Evolutionary conservation across 345 rosid genomes (phyloP).

Genomic region (Aethionema arabicum): DNA sequence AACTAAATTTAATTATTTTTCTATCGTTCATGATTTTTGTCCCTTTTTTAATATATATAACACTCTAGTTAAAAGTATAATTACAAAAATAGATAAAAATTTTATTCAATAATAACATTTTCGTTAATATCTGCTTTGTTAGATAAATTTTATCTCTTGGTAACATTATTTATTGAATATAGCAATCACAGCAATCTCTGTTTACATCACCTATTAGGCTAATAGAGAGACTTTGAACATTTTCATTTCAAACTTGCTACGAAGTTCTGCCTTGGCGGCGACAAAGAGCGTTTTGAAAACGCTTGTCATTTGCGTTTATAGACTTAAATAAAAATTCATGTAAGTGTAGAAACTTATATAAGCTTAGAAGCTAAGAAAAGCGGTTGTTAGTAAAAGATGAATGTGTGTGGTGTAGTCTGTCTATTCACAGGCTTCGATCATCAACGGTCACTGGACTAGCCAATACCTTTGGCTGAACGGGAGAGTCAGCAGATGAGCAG

Average conservation of each 20-base stretch:
- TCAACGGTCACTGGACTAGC: conserved; percentile 18
- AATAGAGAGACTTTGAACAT: neutral
- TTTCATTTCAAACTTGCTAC: conserved; percentile 9
- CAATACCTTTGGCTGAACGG: conserved; percentile 27
- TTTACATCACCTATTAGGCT: neutral
- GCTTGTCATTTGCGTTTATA: conserved; percentile 14
- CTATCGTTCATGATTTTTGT: too few species aligned
- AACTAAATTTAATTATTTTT: too few species aligned
- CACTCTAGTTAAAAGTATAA: too few species aligned
- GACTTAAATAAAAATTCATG: conserved; percentile 11
- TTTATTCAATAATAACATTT: neutral
- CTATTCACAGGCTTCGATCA: conserved; percentile 18
- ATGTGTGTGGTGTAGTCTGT: neutral
- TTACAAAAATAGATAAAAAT: too few species aligned
- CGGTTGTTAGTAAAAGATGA: conserved; percentile 17
- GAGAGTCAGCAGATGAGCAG: neutral
- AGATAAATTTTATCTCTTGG: too few species aligned
- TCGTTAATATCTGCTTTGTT: too few species aligned
- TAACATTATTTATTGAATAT: too few species aligned
- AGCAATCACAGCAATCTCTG: too few species aligned
- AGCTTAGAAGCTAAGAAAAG: neutral
- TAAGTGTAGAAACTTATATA: conserved; percentile 25
- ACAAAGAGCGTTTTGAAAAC: conserved; percentile 25
- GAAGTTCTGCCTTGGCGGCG: neutral
- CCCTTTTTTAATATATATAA: too few species aligned